Conservation (phyloP, 192 early-diverging fungal species). For the Kickxella alabastrina region DNA sequence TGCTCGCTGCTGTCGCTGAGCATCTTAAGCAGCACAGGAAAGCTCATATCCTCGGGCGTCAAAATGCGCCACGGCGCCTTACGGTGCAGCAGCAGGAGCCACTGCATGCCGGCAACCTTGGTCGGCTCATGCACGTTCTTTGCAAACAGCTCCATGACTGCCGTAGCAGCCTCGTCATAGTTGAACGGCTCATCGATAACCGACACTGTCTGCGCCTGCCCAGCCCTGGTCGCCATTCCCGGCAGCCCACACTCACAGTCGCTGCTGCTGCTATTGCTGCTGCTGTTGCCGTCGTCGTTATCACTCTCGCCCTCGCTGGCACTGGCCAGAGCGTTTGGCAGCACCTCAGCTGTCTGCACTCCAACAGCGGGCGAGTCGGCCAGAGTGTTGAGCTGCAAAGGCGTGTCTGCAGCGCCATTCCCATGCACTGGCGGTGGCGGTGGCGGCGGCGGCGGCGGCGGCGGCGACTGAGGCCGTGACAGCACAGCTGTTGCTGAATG, state of each 20-base stretch:
- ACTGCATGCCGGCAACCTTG: constrained; percentile 85
- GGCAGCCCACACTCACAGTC: neutral
- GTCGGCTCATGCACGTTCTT: constrained; percentile 91
- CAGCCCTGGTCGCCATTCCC: neutral
- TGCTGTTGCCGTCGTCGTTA: neutral
- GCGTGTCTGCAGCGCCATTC: neutral
- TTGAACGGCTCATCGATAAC: constrained; percentile 71
- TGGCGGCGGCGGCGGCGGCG: neutral
- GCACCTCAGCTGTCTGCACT: neutral
- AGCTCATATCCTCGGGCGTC: constrained; percentile 81
- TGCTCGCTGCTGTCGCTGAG: constrained; percentile 93
- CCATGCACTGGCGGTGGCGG: neutral
- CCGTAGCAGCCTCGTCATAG: constrained; percentile 74
- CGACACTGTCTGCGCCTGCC: neutral
- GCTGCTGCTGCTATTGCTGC: neutral
- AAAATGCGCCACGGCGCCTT: constrained; percentile 85
- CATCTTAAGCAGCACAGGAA: constrained; percentile 83
- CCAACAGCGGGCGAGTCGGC: neutral
- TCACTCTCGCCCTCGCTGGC: neutral
- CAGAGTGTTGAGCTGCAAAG: neutral
- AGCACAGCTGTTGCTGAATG: neutral
- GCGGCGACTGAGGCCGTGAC: constrained; percentile 5
- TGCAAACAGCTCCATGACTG: constrained; percentile 61
- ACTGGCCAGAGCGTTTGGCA: neutral
- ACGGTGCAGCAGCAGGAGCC: constrained; percentile 95